Conservation (phyloP, 306 rosid species). For the Quillaja saponaria region DNA sequence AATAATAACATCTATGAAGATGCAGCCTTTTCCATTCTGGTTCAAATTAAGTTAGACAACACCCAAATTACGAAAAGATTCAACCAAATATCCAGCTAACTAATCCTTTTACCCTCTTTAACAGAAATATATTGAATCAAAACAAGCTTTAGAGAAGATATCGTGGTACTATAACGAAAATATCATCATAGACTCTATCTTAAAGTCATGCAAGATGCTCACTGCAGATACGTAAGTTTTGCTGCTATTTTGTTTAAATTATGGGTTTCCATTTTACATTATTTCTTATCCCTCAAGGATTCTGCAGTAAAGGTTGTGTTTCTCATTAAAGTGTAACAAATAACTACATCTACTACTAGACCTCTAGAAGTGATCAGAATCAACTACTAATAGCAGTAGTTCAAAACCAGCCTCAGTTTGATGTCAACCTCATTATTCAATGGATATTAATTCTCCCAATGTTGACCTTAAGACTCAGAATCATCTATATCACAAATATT, state of each 20-base stretch:
- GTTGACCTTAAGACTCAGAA: no score
- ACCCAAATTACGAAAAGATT: conserved; percentile 8
- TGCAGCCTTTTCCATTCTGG: not conserved
- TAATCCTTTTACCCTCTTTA: not conserved
- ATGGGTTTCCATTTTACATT: conserved; percentile 11
- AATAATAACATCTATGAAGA: conserved; percentile 9
- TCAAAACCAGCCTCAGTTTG: not conserved
- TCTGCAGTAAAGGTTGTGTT: not conserved
- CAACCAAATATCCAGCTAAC: not conserved
- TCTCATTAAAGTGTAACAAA: conserved; percentile 8
- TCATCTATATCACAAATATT: no score
- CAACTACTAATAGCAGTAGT: no score
- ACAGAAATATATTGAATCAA: conserved; percentile 9
- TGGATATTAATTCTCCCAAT: no score
- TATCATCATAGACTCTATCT: no score
- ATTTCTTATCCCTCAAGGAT: conserved; percentile 8
- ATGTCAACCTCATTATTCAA: conserved; percentile 11
- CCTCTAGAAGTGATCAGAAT: no score
- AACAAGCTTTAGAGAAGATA: not conserved
- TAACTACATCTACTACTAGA: conserved; percentile 7
- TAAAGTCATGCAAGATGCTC: no score
- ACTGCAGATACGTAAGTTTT: no score
- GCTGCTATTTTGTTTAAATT: not conserved
- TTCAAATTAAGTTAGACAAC: not conserved
- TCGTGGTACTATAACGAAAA: not conserved